Base-by-base conservation (phyloP, 1,284 basidiomycete species). In the Apiotrichum siamense region DNA sequence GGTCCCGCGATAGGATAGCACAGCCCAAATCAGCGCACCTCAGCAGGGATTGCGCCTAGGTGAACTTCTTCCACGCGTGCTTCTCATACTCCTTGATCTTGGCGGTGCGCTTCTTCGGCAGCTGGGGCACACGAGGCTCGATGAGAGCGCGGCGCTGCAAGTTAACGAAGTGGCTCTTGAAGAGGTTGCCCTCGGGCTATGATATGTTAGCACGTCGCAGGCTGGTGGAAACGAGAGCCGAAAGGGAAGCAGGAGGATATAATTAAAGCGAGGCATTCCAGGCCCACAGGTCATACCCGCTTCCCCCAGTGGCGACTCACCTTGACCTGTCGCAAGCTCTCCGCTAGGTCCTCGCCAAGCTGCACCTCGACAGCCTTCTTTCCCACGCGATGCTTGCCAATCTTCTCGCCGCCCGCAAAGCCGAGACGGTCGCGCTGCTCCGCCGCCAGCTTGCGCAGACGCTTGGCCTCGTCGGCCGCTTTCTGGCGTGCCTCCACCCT, bases 101-200 rank as follows among this genome's bases (percentile, higher is more conserved):
- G 56, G 69, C 70, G 56, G 73, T 81, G 41, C 81, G 80, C 62
- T 77, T 83, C 65, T 77, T 85, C 7, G 86, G 83, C 86, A 84
- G 57, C 41, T 89, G 82, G 25, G 78, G 85, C 15, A 69, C 66
- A 18, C 77, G 66, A 12, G 77, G 76, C 57, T 78, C 77, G 49
- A 76, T 59, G 15, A 77, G 64, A 2, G 74, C 75, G 42, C 74
- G 64, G 36, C 74, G 70, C 62, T 78, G 77, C 24, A 79, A 49
- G 23, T 69, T 69, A 38, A 86, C 72, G 77, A 91, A 93, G 3
- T 91, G 81, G 69, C 96, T 92, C 39, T 84, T 81, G 80, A 94
- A 96, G 24, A 94, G 74, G 70, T 94, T 96, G 27, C 92, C 92
- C 75, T 96, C 91, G 18, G 88, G 87, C 88, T 91, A 55, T 7